Evolutionary conservation across 2,329 filamentous ascomycete genomes (phyloP).

Genomic region (Colletotrichum somersetense): DNA sequence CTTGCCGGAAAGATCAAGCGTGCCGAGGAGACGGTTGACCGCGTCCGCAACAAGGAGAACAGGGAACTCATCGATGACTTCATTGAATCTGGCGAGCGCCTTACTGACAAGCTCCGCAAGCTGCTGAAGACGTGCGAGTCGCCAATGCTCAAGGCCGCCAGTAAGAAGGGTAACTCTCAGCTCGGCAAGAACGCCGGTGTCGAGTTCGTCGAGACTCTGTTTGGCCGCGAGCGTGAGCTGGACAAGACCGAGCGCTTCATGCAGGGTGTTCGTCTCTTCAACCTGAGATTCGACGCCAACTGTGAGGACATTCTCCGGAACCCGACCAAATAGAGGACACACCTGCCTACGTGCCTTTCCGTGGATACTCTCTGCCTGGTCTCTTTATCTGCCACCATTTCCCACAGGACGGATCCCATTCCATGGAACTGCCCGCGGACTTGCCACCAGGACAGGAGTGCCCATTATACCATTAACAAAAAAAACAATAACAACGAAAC

Average conservation of each 20-base stretch:
- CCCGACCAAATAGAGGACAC: constrained; percentile 63
- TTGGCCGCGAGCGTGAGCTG: constrained; percentile 90
- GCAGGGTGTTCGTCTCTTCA: constrained; percentile 89
- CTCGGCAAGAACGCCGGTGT: constrained; percentile 93
- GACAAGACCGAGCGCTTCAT: constrained; percentile 94
- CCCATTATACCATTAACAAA: not conserved
- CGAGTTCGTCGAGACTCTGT: constrained; percentile 96
- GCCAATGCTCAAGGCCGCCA: constrained; percentile 88
- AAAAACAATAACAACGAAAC: constrained; percentile 7
- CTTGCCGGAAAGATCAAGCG: constrained; percentile 94
- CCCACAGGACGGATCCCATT: not conserved
- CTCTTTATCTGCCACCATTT: constrained; percentile 31
- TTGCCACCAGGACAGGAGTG: constrained; percentile 3
- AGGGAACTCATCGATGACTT: constrained; percentile 90
- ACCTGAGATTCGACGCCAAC: constrained; percentile 94
- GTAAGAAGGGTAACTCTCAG: constrained; percentile 78
- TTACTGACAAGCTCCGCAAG: constrained; percentile 86
- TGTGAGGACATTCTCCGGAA: constrained; percentile 86
- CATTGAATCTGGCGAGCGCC: constrained; percentile 86
- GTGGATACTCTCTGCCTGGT: constrained; percentile 36
- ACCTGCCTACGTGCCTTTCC: not conserved
- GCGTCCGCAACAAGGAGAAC: constrained; percentile 79
- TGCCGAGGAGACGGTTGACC: constrained; percentile 80
- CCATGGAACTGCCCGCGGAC: constrained; percentile 29
- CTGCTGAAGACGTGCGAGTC: constrained; percentile 92